These are phyloP conservation scores for Wickerhamiella parazyma DNA, from an alignment of 805 yeast genomes.

Conservation along the genomic window DNA sequence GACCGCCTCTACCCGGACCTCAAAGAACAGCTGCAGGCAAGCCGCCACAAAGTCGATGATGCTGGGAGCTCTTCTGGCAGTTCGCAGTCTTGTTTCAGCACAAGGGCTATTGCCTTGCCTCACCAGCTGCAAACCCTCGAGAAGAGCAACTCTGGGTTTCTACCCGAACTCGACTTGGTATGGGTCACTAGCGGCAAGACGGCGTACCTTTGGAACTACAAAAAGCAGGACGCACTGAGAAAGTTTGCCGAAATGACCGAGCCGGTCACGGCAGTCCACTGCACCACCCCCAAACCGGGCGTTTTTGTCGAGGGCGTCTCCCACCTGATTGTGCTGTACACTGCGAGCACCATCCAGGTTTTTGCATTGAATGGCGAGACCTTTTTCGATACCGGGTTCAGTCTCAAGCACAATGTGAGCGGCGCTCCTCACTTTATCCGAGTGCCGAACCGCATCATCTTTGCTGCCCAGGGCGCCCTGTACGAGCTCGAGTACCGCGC, in stretches of 20 bases:
- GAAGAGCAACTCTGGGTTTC: constrained; percentile 53
- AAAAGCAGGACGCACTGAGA: constrained; percentile 49
- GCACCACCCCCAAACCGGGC: constrained; percentile 70
- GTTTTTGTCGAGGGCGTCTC: constrained; percentile 70
- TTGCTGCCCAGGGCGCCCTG: constrained; percentile 66
- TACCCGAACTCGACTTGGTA: constrained; percentile 64
- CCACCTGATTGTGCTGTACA: constrained; percentile 60
- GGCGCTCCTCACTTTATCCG: constrained; percentile 32
- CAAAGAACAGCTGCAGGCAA: constrained; percentile 14
- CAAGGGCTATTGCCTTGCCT: constrained; percentile 14
- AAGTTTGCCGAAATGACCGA: constrained; percentile 73
- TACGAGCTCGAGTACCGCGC: constrained; percentile 83
- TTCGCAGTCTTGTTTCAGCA: constrained; percentile 10
- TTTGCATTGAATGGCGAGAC: constrained; percentile 58
- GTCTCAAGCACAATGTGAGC: constrained; percentile 40
- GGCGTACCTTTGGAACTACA: constrained; percentile 71
- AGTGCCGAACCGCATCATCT: constrained; percentile 64
- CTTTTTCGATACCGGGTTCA: constrained; percentile 69
- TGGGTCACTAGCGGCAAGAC: constrained; percentile 81
- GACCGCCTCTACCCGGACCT: constrained; percentile 17
- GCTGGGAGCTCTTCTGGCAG: neutral
- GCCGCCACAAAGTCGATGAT: constrained; percentile 14
- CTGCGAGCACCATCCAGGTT: constrained; percentile 65
- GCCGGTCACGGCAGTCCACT: constrained; percentile 58
- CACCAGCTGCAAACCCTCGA: constrained; percentile 5